These are phyloP conservation scores for Kwoniella shandongensis DNA, from an alignment of 768 basidiomycete species.

Conservation along the genomic window DNA sequence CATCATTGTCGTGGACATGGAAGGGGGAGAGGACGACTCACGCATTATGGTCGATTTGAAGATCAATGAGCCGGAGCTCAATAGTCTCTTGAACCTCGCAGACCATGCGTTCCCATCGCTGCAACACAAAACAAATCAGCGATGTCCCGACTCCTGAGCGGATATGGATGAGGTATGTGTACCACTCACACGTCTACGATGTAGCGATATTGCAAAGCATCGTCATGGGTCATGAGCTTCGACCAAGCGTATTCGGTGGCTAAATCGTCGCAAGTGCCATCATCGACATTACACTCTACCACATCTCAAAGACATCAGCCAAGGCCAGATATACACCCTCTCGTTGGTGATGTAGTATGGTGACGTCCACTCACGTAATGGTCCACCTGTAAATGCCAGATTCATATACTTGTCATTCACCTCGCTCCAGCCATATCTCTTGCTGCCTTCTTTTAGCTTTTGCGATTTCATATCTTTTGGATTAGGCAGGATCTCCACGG, in stretches of 20 bases:
- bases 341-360: no score
- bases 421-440: background rate
- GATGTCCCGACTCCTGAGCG: background rate
- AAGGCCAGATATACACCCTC: no score
- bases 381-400: slow-evolving; percentile 20
- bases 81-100: slow-evolving; percentile 47
- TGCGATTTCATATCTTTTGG: slow-evolving; percentile 4
- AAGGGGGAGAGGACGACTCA: slow-evolving; percentile 15
- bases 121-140: background rate
- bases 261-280: slow-evolving; percentile 48
- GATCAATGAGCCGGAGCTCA: slow-evolving; percentile 43
- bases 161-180: background rate
- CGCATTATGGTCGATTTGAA: slow-evolving; percentile 52
- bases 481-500: background rate
- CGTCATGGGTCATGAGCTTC: slow-evolving; percentile 28
- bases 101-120: slow-evolving; percentile 53
- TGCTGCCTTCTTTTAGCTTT: background rate
- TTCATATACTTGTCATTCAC: slow-evolving; percentile 17
- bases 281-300: slow-evolving; percentile 30
- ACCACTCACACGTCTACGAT: slow-evolving; percentile 47
- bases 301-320: background rate
- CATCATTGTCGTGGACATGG: background rate
- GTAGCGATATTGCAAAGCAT: slow-evolving; percentile 47
- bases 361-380: slow-evolving; percentile 15
- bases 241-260: slow-evolving; percentile 34